Evolutionary conservation across 129 eudicot species (phyloP).

Genomic region (Rutidosis leptorrhynchoides): DNA sequence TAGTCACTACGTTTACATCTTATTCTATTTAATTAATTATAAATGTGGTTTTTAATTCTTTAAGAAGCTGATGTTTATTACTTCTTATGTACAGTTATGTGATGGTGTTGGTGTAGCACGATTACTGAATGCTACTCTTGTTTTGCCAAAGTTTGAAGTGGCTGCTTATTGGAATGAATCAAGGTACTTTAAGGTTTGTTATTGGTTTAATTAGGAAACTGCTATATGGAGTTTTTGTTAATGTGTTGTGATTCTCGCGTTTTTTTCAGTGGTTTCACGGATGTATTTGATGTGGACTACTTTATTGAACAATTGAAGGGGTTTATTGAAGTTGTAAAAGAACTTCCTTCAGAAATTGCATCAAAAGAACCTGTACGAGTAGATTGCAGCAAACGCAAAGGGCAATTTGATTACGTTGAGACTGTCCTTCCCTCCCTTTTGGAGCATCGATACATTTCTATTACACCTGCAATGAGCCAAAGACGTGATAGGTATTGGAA

Average conservation of each 20-base stretch:
- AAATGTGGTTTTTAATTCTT: neutral
- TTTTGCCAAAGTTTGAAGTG: constrained; percentile 93
- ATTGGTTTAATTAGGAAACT: neutral
- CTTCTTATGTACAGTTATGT: constrained; percentile 55
- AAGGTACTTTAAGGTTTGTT: constrained; percentile 42
- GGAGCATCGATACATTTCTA: constrained; percentile 83
- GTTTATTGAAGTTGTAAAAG: constrained; percentile 67
- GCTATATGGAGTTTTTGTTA: neutral
- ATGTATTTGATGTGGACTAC: constrained; percentile 91
- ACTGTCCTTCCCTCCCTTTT: constrained; percentile 72
- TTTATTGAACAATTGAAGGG: constrained; percentile 78
- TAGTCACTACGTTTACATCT: neutral
- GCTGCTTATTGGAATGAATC: constrained; percentile 99
- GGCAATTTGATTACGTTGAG: constrained; percentile 88
- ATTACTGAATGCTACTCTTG: constrained; percentile 90
- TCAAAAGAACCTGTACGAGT: constrained; percentile 80
- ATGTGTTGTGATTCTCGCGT: neutral
- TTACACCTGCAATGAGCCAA: constrained; percentile 98
- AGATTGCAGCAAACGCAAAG: constrained; percentile 97
- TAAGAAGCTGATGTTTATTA: constrained; percentile 3
- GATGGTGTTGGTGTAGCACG: constrained; percentile 98
- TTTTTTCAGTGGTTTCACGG: constrained; percentile 78
- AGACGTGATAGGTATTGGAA: constrained; percentile 84
- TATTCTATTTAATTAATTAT: neutral
- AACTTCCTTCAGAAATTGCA: constrained; percentile 70